Percentiles rank a stretch among this genome's conserved stretches.
Evolutionary conservation across 2,329 filamentous ascomycete genomes (phyloP).

Genomic region (Ascochyta rabiei): DNA sequence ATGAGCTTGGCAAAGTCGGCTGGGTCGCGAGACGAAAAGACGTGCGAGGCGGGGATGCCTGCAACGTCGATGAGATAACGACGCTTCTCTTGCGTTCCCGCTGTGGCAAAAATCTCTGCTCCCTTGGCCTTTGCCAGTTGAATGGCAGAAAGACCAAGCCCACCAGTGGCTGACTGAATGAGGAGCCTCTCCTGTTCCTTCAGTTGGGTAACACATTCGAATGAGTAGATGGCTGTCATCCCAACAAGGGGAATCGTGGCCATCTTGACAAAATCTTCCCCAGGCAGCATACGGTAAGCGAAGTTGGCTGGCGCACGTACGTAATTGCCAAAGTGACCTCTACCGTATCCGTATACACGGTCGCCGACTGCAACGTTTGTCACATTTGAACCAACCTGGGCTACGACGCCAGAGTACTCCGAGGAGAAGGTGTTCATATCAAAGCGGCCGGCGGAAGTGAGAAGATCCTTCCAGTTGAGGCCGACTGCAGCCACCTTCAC

Average conservation of each 20-base stretch:
- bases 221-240: constrained; percentile 14
- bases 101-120: constrained; percentile 29
- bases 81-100: constrained; percentile 23
- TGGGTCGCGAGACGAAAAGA: constrained; percentile 37
- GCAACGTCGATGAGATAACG: constrained; percentile 22
- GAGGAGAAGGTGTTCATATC: constrained; percentile 17
- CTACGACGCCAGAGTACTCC: constrained; percentile 26
- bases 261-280: constrained; percentile 20
- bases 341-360: constrained; percentile 24
- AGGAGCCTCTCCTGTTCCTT: constrained; percentile 15
- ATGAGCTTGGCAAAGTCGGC: constrained; percentile 32
- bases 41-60: constrained; percentile 29
- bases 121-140: constrained; percentile 2
- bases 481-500: constrained; percentile 22
- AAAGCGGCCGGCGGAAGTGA: constrained; percentile 19
- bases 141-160: constrained; percentile 22
- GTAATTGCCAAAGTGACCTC: constrained; percentile 31
- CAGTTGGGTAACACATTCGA: constrained; percentile 2
- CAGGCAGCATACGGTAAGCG: constrained; percentile 11
- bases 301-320: constrained; percentile 11
- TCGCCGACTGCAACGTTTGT: constrained; percentile 18
- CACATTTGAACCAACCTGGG: constrained; percentile 17
- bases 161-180: constrained; percentile 24
- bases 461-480: constrained; percentile 30
- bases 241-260: constrained; percentile 5